phyloP scores from a whole-genome alignment of 495 filamentous ascomycete genomes.

The Jackrogersella multiformis region DNA sequence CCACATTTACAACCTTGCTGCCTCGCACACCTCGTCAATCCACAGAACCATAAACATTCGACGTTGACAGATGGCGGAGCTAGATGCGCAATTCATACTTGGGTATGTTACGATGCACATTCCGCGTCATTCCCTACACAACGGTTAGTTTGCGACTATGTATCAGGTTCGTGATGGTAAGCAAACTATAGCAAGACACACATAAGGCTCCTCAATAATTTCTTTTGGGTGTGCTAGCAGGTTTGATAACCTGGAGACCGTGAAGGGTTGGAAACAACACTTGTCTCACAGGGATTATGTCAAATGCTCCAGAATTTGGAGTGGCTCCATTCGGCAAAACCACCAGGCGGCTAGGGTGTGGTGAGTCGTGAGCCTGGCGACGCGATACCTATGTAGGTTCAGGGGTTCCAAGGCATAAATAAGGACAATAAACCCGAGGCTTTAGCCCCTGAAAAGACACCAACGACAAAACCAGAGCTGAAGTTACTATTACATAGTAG shows the following conservation, averaged over 20 bases:
- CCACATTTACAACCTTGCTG: background rate
- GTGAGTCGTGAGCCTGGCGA: too few relatives aligned
- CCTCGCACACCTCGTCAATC: background rate
- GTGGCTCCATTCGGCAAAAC: slow-evolving; percentile 14
- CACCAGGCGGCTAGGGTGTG: slow-evolving; percentile 1
- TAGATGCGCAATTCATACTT: background rate
- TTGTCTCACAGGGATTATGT: slow-evolving; percentile 34
- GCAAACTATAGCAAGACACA: slow-evolving; percentile 3
- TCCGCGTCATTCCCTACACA: slow-evolving; percentile 6
- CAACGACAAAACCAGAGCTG: background rate
- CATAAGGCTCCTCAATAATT: slow-evolving; percentile 18
- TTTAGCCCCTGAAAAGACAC: slow-evolving; percentile 7
- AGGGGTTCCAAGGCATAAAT: background rate
- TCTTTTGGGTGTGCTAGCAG: slow-evolving; percentile 8
- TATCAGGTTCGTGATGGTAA: slow-evolving; percentile 2
- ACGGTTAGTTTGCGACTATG: background rate
- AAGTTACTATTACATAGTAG: too few relatives aligned
- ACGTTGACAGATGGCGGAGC: background rate
- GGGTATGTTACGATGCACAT: background rate
- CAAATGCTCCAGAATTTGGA: background rate
- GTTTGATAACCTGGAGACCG: slow-evolving; percentile 15
- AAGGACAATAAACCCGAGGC: background rate
- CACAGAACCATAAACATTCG: background rate
- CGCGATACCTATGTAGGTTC: too few relatives aligned
- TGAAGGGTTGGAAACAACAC: slow-evolving; percentile 28